Conservation (phyloP, 768 basidiomycete genomes). For the Amanita muscaria region DNA sequence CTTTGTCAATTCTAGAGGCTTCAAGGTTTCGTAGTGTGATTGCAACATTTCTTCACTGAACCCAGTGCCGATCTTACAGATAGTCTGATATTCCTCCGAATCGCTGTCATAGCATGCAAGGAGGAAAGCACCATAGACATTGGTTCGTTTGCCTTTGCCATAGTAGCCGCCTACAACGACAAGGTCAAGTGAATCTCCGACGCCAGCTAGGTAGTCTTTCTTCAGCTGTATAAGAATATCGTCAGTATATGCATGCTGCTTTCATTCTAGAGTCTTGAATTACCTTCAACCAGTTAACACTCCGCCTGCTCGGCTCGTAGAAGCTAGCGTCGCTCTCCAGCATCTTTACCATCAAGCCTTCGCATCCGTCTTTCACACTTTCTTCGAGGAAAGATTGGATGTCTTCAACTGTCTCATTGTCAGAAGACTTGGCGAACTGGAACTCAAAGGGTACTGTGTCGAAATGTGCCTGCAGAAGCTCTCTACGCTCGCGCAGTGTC, state of each 20-base stretch:
- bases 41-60: constrained; percentile 90
- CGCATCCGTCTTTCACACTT: constrained; percentile 96
- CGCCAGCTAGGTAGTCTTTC: constrained; percentile 94
- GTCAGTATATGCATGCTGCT: neutral
- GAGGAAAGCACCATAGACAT: constrained; percentile 96
- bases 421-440: constrained; percentile 85
- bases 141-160: constrained; percentile 95
- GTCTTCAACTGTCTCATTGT: constrained; percentile 84
- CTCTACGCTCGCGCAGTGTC: constrained; percentile 66
- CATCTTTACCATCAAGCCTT: constrained; percentile 99
- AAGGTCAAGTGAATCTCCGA: constrained; percentile 95
- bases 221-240: constrained; percentile 58
- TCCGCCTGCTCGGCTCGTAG: constrained; percentile 92
- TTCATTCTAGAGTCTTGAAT: neutral
- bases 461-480: constrained; percentile 74
- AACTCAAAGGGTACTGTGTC: constrained; percentile 82
- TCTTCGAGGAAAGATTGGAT: constrained; percentile 93
- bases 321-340: constrained; percentile 83
- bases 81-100: constrained; percentile 90
- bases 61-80: constrained; percentile 98
- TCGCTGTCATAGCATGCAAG: constrained; percentile 96
- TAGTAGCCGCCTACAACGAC: constrained; percentile 98
- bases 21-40: constrained; percentile 70
- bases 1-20: constrained; percentile 64
- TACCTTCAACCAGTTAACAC: constrained; percentile 98